Conservation (phyloP, 2,329 filamentous ascomycete genomes). For the Aspergillus pseudotamarii region DNA sequence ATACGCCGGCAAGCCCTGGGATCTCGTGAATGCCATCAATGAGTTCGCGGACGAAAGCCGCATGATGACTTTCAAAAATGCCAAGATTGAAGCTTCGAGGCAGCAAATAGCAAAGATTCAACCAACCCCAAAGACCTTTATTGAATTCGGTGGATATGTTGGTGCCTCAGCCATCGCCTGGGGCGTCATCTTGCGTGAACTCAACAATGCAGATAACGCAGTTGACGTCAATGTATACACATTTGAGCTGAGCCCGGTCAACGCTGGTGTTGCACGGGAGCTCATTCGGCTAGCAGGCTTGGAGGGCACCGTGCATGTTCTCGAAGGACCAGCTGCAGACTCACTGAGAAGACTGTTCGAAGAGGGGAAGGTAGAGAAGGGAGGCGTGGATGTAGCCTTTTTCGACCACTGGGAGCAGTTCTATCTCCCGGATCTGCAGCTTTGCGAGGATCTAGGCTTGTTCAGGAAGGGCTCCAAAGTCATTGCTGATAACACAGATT, state of each 20-base stretch:
- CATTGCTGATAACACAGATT: constrained; percentile 45
- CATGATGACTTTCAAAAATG: constrained; percentile 37
- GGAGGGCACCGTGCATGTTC: constrained; percentile 34
- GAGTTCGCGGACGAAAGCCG: constrained; percentile 31
- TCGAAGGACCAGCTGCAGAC: constrained; percentile 36
- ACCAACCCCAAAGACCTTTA: constrained; percentile 32
- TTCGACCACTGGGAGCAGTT: constrained; percentile 40
- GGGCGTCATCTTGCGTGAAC: constrained; percentile 28
- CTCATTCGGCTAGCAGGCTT: constrained; percentile 39
- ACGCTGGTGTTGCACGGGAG: constrained; percentile 35
- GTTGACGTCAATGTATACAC: constrained; percentile 33
- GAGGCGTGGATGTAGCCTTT: constrained; percentile 40
- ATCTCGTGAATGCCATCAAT: constrained; percentile 34
- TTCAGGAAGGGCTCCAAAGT: constrained; percentile 35
- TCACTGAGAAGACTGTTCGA: constrained; percentile 31
- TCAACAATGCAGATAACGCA: constrained; percentile 24
- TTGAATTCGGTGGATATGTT: constrained; percentile 43
- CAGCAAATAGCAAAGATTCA: constrained; percentile 25
- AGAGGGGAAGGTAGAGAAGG: constrained; percentile 28
- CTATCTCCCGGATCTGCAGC: constrained; percentile 40
- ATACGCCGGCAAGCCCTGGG: constrained; percentile 30
- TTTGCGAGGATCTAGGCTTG: constrained; percentile 38
- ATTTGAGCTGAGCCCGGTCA: constrained; percentile 37
- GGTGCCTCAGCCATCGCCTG: constrained; percentile 41
- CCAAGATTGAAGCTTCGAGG: constrained; percentile 30